These are phyloP conservation scores for Solioccasus polychromus DNA, from an alignment of 768 basidiomycete genomes.

Conservation along the genomic window DNA sequence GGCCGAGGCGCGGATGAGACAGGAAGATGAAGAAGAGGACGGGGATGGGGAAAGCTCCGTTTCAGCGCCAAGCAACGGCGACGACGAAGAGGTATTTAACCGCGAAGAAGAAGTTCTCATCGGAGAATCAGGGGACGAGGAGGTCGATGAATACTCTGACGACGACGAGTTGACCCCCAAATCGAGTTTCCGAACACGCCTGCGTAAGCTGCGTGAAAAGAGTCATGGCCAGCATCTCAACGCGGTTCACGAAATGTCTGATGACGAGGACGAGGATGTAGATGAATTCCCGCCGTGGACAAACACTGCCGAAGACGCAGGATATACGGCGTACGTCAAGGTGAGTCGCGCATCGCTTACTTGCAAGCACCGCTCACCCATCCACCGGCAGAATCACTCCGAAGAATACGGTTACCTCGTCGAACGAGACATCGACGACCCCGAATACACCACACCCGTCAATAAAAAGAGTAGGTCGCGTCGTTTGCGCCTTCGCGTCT, in stretches of 20 bases:
- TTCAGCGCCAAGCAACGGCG: constrained; percentile 28
- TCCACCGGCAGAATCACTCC: constrained; percentile 59
- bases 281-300: constrained; percentile 20
- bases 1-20: constrained; percentile 47
- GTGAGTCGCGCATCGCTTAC: constrained; percentile 34
- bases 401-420: constrained; percentile 61
- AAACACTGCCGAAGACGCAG: constrained; percentile 57
- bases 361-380: constrained; percentile 9
- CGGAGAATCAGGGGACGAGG: constrained; percentile 30
- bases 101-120: constrained; percentile 46
- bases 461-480: constrained; percentile 51
- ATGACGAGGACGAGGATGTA: constrained; percentile 29
- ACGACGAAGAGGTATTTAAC: constrained; percentile 39
- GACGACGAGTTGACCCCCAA: constrained; percentile 34
- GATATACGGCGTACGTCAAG: constrained; percentile 51
- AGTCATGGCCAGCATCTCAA: constrained; percentile 14
- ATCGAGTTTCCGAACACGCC: constrained; percentile 35
- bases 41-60: constrained; percentile 22
- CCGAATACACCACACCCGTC: constrained; percentile 17
- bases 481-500: not conserved
- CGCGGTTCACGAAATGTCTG: constrained; percentile 10
- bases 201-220: constrained; percentile 31
- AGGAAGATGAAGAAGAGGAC: constrained; percentile 45
- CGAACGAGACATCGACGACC: constrained; percentile 35
- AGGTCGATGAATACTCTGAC: constrained; percentile 26